Evolutionary conservation across 768 basidiomycete genomes (phyloP), one percentile per base, ranked within the genome.

Genomic region (Lanmaoa pseudosensibilis): DNA sequence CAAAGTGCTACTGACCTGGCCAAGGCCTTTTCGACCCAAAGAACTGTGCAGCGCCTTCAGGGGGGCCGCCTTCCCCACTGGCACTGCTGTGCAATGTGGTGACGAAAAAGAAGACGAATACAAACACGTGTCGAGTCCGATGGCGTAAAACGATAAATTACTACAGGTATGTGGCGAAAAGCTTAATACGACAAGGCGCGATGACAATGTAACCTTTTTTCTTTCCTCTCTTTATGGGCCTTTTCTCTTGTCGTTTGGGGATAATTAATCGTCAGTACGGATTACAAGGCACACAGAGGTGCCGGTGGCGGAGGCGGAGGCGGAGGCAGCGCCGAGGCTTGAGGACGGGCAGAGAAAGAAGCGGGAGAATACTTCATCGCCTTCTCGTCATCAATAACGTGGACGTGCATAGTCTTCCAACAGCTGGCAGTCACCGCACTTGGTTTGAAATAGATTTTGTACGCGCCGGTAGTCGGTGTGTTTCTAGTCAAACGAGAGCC

Each of bases 361-460:
- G 58, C 47, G 54, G 38, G 41, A 1, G 48, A 52, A 40, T 1
- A 10, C 18, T 18, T 61, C 27, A 30, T 15, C 48, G 47, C 48
- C 38, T 25, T 7, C n/a, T 39, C 23, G 18, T 58, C 64, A 67
- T 65, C 65, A 64, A 23, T 39, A 55, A 30, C 55, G 73, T n/a
- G n/a, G n/a, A n/a, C 73, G 71, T 33, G 60, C 59, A 18, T 52
- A 62, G 38, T 75, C 71, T 50, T 68, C 68, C n/a, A n/a, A n/a
- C n/a, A 43, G 66, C 58, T 74, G 77, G 73, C 87, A 88, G 2
- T 46, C 59, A 5, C 86, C 86, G 72, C 87, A 88, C 54, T 80
- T 75, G 55, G 79, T 78, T 62, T 86, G 86, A 62, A 89, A 85
- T 69, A 88, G 75, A 68, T 83, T 90, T 55, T 79, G 73, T 38